These are phyloP conservation scores for Cicer judaicum DNA, from an alignment of 306 rosid species.

Conservation along the genomic window DNA sequence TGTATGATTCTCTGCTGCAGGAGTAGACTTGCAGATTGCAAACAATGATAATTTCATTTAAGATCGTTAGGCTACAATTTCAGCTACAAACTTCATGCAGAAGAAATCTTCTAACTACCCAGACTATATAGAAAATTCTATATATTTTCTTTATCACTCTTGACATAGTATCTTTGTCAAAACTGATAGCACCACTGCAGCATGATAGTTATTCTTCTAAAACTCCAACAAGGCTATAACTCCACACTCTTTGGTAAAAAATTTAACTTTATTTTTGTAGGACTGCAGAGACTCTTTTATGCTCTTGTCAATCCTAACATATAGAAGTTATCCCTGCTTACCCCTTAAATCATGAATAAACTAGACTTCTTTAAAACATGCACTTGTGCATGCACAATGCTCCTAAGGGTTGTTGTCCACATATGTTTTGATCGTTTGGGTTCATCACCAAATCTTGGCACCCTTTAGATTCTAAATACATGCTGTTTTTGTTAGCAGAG, in stretches of 20 bases:
- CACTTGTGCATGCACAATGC: not conserved
- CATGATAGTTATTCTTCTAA: slow-evolving; percentile 2
- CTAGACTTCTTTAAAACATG: not conserved
- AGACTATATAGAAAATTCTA: slow-evolving; percentile 3
- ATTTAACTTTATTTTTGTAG: not conserved
- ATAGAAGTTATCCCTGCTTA: not conserved
- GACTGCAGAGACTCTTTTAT: not conserved
- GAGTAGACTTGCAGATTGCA: slow-evolving; percentile 16
- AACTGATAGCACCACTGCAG: slow-evolving; percentile 5
- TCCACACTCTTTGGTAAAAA: not conserved
- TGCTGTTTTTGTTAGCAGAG: slow-evolving; percentile 22
- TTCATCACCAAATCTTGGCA: slow-evolving; percentile 3
- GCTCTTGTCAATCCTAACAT: slow-evolving; percentile 4
- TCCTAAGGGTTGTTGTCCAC: slow-evolving; percentile 3
- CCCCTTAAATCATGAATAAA: not conserved
- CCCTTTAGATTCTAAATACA: slow-evolving; percentile 19
- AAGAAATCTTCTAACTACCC: not conserved
- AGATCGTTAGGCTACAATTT: slow-evolving; percentile 21
- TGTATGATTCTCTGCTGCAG: slow-evolving; percentile 26
- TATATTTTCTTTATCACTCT: slow-evolving; percentile 16
- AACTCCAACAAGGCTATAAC: slow-evolving; percentile 5
- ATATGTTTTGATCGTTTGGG: not conserved
- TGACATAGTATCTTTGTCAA: slow-evolving; percentile 2
- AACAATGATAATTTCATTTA: slow-evolving; percentile 8
- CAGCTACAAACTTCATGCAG: not conserved